Conservation (phyloP, 208 protist genomes). For the Acanthamoeba triangularis region DNA sequence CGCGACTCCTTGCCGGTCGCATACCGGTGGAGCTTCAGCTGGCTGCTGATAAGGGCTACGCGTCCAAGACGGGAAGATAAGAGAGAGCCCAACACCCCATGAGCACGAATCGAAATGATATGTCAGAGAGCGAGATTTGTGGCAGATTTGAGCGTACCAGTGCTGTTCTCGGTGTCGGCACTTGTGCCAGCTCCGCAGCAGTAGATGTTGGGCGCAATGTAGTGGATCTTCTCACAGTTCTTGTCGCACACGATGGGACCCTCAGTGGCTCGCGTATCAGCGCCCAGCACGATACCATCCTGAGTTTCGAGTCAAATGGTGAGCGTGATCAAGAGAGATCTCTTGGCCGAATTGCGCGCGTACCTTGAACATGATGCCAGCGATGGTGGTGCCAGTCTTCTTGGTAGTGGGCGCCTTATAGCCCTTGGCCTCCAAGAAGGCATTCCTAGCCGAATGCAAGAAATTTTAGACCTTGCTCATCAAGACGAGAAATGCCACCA, state of each 20-base stretch:
- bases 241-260: constrained; percentile 99
- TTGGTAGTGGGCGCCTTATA: constrained; percentile 83
- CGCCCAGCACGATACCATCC: constrained; percentile 99
- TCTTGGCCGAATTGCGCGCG: background rate
- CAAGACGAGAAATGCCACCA: background rate
- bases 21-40: constrained; percentile 97
- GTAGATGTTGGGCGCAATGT: constrained; percentile 99
- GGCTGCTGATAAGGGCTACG: constrained; percentile 96
- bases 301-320: constrained; percentile 43
- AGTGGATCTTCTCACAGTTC: constrained; percentile 99
- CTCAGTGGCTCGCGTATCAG: constrained; percentile 99
- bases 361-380: constrained; percentile 98
- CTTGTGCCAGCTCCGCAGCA: constrained; percentile 99
- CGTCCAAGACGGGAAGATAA: constrained; percentile 63
- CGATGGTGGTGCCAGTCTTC: constrained; percentile 99
- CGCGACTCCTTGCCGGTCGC: constrained; percentile 97
- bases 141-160: constrained; percentile 79
- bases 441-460: background rate
- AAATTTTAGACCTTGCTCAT: background rate
- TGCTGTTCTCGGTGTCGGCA: constrained; percentile 98
- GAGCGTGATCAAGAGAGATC: background rate
- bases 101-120: background rate
- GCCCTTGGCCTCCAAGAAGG: constrained; percentile 73
- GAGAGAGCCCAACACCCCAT: background rate
- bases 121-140: background rate